Evolutionary conservation across 2,329 filamentous ascomycete genomes (phyloP), one percentile per base, ranked within the genome.

Genomic region (Epichloe sp.): DNA sequence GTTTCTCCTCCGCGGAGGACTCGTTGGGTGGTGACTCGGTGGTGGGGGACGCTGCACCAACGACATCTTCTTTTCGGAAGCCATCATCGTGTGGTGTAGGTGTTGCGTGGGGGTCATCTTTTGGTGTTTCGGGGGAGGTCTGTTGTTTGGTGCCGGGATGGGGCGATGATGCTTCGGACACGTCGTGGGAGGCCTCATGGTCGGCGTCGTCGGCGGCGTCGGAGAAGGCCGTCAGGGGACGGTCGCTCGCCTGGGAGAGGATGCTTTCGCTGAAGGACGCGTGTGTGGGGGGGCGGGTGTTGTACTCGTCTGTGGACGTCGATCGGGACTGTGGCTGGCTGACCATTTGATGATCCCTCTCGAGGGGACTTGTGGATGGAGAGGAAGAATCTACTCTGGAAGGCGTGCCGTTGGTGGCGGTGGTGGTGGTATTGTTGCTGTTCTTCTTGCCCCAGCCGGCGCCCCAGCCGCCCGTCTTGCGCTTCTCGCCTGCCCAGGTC

Each of bases 401-500:
- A 17, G 61, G 61, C 59, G 63, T 21, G 31, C 12, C 66, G 36
- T 52, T 35, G 52, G 47, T 58, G 47, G 15, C 21, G 46, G 15
- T 40, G 46, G 11, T 38, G 46, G 2, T 42, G 12, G 6, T 34
- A 36, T 19, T 34, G 46, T 34, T 12, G 46, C 19, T 38, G 17
- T 34, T 44, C 52, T 64, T 62, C 57, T 63, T 65, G 40, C 69
- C 68, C 65, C 70, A 71, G 44, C 66, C 65, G 23, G 60, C 64
- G 23, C 65, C 74, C 61, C 73, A 70, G 45, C 67, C 74, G n/a
- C 66, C 70, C 3, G 63, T 62, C 61, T 83, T 86, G 55, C 83
- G 75, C 70, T 90, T 91, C 69, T 93, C 86, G 47, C 82, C 82
- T 2, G 82, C 81, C 82, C 82, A 86, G 0, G 73, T 68, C 1